phyloP scores from a whole-genome alignment of 2,329 filamentous ascomycete genomes.

The Neoscytalidium dimidiatum region DNA sequence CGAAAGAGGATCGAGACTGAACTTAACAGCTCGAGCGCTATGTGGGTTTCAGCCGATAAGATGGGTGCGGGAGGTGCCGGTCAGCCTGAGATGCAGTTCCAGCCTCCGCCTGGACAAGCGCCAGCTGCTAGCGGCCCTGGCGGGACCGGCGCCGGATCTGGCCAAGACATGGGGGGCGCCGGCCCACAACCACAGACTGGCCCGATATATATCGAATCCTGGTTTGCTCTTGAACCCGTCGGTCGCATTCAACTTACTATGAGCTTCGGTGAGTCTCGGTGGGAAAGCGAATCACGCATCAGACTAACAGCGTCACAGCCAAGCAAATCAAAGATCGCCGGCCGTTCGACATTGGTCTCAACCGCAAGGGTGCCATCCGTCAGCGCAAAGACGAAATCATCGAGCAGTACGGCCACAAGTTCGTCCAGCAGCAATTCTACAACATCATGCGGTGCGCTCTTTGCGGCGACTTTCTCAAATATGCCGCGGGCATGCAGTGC shows the following conservation, averaged over 20 bases:
- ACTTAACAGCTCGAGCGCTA: conserved; percentile 73
- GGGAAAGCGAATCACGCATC: neutral
- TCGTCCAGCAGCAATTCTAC: conserved; percentile 98
- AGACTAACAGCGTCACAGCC: conserved; percentile 43
- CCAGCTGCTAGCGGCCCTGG: conserved; percentile 33
- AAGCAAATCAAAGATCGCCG: conserved; percentile 85
- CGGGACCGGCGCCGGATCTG: conserved; percentile 36
- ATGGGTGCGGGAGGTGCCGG: conserved; percentile 67
- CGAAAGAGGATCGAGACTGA: conserved; percentile 96
- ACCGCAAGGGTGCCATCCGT: conserved; percentile 92
- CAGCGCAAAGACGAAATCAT: conserved; percentile 98
- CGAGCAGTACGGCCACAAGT: conserved; percentile 99
- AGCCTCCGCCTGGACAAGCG: conserved; percentile 47
- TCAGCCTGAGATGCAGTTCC: conserved; percentile 57
- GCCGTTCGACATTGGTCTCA: conserved; percentile 84
- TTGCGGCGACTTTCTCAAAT: conserved; percentile 97
- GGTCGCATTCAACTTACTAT: conserved; percentile 89
- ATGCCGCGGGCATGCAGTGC: conserved; percentile 98
- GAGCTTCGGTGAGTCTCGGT: conserved; percentile 65
- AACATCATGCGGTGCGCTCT: conserved; percentile 99
- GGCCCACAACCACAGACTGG: conserved; percentile 53
- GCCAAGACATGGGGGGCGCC: conserved; percentile 32
- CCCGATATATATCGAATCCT: conserved; percentile 74
- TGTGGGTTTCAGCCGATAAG: conserved; percentile 96
- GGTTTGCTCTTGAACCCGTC: conserved; percentile 95